Conservation (phyloP, 352 stramenopile genomes). For the Phytophthora rubi region DNA sequence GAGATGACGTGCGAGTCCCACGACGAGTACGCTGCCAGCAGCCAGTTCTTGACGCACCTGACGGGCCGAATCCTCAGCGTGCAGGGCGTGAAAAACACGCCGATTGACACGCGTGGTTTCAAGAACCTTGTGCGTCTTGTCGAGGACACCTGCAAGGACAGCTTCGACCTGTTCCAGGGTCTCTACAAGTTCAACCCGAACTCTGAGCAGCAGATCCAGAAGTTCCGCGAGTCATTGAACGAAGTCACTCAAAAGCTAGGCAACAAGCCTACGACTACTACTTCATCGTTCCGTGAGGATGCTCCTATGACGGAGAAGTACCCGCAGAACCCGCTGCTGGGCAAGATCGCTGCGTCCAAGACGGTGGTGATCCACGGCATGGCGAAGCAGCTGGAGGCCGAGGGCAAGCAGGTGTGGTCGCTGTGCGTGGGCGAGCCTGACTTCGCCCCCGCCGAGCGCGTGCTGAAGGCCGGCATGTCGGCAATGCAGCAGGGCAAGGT, state of each 20-base stretch:
- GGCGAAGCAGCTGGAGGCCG: conserved; percentile 96
- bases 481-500: conserved; percentile 84
- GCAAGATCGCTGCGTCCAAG: conserved; percentile 88
- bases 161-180: conserved; percentile 98
- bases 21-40: conserved; percentile 96
- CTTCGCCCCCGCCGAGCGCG: conserved; percentile 89
- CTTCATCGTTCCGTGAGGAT: not conserved
- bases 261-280: conserved; percentile 8
- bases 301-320: conserved; percentile 59
- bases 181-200: conserved; percentile 98
- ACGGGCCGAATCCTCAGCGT: conserved; percentile 96
- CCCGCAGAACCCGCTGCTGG: conserved; percentile 82
- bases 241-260: conserved; percentile 61
- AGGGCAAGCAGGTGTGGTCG: conserved; percentile 91
- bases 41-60: conserved; percentile 98
- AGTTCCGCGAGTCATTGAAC: conserved; percentile 67
- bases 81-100: conserved; percentile 85
- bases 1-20: conserved; percentile 96
- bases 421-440: conserved; percentile 96
- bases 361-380: conserved; percentile 95
- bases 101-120: conserved; percentile 98
- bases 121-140: conserved; percentile 96
- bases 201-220: conserved; percentile 83
- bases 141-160: conserved; percentile 97
- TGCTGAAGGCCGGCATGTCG: conserved; percentile 91